Percentiles rank a stretch among this genome's conserved stretches.
These are phyloP conservation scores for Hygrocybe punicea DNA, from an alignment of 768 basidiomycete genomes.

Conservation along the genomic window DNA sequence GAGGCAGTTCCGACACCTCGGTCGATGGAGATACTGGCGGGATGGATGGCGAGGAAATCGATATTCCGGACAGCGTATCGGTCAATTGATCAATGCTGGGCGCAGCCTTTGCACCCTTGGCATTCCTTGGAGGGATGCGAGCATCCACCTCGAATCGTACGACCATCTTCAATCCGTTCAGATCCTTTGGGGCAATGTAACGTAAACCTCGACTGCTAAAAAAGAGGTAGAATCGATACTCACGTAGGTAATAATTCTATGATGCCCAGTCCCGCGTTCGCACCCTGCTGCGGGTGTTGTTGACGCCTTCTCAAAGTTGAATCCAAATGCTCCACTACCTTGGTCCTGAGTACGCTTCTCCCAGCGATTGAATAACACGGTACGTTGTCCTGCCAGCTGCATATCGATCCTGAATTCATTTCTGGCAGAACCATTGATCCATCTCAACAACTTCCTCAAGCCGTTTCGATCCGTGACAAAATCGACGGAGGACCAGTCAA, in stretches of 20 bases:
- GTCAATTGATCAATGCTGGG: neutral
- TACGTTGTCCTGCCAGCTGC: slow-evolving; percentile 56
- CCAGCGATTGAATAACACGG: slow-evolving; percentile 64
- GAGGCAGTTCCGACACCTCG: slow-evolving; percentile 7
- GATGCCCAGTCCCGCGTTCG: slow-evolving; percentile 51
- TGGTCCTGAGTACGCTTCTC: slow-evolving; percentile 38
- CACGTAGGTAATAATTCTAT: slow-evolving; percentile 63
- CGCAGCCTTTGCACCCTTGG: slow-evolving; percentile 11
- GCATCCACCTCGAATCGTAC: slow-evolving; percentile 60
- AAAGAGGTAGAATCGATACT: slow-evolving; percentile 20
- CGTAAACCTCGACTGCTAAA: neutral
- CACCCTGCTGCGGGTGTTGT: slow-evolving; percentile 49
- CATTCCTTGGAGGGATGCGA: slow-evolving; percentile 29
- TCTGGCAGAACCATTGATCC: slow-evolving; percentile 41
- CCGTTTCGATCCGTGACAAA: slow-evolving; percentile 64
- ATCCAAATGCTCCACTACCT: slow-evolving; percentile 48
- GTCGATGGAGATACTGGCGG: too few relatives aligned
- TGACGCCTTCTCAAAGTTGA: slow-evolving; percentile 58
- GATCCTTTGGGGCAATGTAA: slow-evolving; percentile 39
- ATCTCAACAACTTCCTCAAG: slow-evolving; percentile 60
- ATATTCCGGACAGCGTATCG: neutral
- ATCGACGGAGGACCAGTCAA: slow-evolving; percentile 45
- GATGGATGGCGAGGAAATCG: too few relatives aligned
- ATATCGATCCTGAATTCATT: slow-evolving; percentile 66
- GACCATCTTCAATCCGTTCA: slow-evolving; percentile 55